phyloP scores from a whole-genome alignment of 108 stramenopile species.

The Parietichytrium sp. region DNA sequence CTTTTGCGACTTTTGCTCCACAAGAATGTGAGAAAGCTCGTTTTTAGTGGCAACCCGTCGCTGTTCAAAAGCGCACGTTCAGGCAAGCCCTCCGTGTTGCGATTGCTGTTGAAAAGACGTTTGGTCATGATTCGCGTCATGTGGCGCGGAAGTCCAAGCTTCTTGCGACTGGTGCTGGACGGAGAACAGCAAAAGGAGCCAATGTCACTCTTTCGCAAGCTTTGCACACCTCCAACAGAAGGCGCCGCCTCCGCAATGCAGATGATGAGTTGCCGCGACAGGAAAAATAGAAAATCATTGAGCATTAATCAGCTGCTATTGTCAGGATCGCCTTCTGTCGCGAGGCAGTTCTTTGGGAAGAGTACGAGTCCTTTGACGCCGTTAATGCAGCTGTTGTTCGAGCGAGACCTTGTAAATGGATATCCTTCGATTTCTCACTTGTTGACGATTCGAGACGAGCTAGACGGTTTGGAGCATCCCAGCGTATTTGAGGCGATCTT shows the following conservation, averaged over 20 bases:
- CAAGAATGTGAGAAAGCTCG: background rate
- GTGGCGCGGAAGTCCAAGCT: background rate
- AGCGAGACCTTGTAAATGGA: background rate
- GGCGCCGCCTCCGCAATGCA: background rate
- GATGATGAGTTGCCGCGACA: background rate
- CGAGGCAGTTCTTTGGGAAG: background rate
- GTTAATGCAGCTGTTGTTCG: background rate
- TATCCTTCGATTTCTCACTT: background rate
- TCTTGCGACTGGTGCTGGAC: background rate
- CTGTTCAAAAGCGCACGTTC: background rate
- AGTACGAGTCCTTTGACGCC: background rate
- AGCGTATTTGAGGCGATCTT: slow-evolving; percentile 13
- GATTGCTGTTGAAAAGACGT: background rate
- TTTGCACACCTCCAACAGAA: slow-evolving; percentile 11
- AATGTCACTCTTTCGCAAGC: background rate
- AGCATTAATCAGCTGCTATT: background rate
- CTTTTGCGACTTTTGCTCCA: background rate
- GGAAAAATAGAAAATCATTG: background rate
- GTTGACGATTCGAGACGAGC: background rate
- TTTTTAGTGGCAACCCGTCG: background rate
- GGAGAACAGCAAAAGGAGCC: background rate
- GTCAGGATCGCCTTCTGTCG: background rate
- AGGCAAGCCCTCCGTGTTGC: background rate
- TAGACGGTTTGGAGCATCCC: background rate
- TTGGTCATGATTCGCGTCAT: background rate